Percentiles rank a stretch among this genome's conserved stretches.
Evolutionary conservation across 73 alveolate species (phyloP).

Genomic region (Paramecium caudatum): DNA sequence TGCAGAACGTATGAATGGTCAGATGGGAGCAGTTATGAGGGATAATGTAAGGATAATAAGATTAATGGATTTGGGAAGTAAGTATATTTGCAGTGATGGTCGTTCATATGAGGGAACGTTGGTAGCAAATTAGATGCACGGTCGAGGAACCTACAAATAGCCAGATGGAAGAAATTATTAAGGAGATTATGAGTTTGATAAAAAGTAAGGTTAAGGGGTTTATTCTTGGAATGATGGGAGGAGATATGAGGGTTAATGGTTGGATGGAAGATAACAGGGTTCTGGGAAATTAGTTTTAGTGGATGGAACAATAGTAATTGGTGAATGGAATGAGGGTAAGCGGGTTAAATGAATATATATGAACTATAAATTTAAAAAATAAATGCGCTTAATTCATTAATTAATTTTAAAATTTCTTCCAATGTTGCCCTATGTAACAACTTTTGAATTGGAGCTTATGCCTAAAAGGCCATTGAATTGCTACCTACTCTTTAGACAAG

Average conservation of each 20-base stretch:
- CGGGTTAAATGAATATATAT: conserved; percentile 70
- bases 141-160: conserved; percentile 85
- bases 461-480: conserved; percentile 21
- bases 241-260: conserved; percentile 76
- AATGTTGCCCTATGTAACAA: too few species aligned
- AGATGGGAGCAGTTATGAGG: conserved; percentile 81
- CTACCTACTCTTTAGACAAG: not conserved
- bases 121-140: conserved; percentile 77
- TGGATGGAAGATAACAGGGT: conserved; percentile 84
- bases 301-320: conserved; percentile 74
- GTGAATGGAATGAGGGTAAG: conserved; percentile 76
- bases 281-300: conserved; percentile 74
- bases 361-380: too few species aligned
- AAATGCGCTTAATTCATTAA: too few species aligned
- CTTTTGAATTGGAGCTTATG: not conserved
- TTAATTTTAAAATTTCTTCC: too few species aligned
- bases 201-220: conserved; percentile 80
- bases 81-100: conserved; percentile 76
- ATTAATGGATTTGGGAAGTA: conserved; percentile 71
- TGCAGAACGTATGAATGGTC: conserved; percentile 77
- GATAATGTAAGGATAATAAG: conserved; percentile 73
- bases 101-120: conserved; percentile 77
- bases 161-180: conserved; percentile 84
- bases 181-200: conserved; percentile 84
- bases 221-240: conserved; percentile 78